Evolutionary conservation across 2,329 filamentous ascomycete species (phyloP).

Genomic region (Ophiostoma sp.): DNA sequence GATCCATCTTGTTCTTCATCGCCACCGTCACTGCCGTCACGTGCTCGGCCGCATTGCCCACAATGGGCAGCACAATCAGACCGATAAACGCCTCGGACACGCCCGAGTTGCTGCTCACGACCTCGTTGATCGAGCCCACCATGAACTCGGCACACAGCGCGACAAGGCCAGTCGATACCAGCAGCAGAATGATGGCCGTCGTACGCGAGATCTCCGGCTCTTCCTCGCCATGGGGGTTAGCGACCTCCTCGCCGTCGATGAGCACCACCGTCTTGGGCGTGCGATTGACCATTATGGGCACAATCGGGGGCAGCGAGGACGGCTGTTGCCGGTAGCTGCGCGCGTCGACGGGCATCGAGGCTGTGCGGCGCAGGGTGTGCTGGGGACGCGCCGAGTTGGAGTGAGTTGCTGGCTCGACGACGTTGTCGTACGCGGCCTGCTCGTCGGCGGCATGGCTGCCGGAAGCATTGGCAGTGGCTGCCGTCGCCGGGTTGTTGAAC

Average conservation of each 20-base stretch:
- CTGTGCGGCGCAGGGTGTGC: constrained; percentile 43
- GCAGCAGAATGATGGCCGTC: constrained; percentile 45
- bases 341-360: constrained; percentile 43
- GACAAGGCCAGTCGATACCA: constrained; percentile 51
- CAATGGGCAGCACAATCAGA: constrained; percentile 56
- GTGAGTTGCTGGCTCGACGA: not conserved
- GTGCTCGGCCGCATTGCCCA: constrained; percentile 59
- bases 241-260: constrained; percentile 16
- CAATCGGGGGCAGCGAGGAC: constrained; percentile 31
- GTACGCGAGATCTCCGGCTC: constrained; percentile 38
- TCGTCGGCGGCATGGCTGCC: not conserved
- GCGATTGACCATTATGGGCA: constrained; percentile 32
- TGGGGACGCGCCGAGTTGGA: constrained; percentile 17
- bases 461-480: not conserved
- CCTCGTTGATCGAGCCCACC: constrained; percentile 52
- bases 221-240: constrained; percentile 31
- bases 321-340: constrained; percentile 27
- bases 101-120: constrained; percentile 41
- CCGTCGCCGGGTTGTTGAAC: constrained; percentile 36
- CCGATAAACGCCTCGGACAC: constrained; percentile 56
- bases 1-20: constrained; percentile 55
- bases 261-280: constrained; percentile 21
- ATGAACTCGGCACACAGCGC: constrained; percentile 58
- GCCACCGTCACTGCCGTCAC: constrained; percentile 58
- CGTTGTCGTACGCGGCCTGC: not conserved